Percentiles rank a stretch among this genome's conserved stretches.
Evolutionary conservation across 192 early-diverging fungal genomes (phyloP).

Genomic region (Rhizophagus prolifer): DNA sequence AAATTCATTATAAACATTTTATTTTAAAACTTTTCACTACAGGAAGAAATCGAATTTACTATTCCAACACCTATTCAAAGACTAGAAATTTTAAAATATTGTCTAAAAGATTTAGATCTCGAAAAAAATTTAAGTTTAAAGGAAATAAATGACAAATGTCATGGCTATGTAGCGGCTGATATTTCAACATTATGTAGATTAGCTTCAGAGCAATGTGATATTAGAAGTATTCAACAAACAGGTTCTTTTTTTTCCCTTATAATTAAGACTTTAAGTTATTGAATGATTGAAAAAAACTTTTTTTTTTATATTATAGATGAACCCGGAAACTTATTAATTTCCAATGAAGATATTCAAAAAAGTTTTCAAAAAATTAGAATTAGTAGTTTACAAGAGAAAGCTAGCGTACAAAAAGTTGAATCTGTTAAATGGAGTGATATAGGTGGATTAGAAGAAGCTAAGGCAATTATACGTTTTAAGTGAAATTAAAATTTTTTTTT

Average conservation of each 20-base stretch:
- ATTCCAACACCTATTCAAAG: conserved; percentile 55
- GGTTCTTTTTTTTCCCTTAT: neutral
- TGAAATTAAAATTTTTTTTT: neutral
- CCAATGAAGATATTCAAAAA: conserved; percentile 46
- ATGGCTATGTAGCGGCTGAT: conserved; percentile 59
- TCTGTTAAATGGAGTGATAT: conserved; percentile 73
- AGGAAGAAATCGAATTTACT: conserved; percentile 50
- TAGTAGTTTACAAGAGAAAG: conserved; percentile 34
- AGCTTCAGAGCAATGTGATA: conserved; percentile 26
- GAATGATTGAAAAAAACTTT: neutral
- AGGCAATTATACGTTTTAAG: conserved; percentile 44
- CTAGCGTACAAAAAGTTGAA: conserved; percentile 46
- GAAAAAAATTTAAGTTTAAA: conserved; percentile 21
- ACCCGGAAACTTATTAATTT: conserved; percentile 16
- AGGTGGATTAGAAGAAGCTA: conserved; percentile 73
- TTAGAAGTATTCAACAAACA: conserved; percentile 23
- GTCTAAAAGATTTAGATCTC: conserved; percentile 17
- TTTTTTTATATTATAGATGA: conserved; percentile 10
- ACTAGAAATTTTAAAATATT: conserved; percentile 37
- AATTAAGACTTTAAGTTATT: neutral
- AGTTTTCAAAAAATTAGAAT: conserved; percentile 38
- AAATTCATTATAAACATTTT: too few relatives aligned
- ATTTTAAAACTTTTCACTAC: neutral
- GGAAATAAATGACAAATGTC: conserved; percentile 43
- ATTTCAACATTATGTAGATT: conserved; percentile 45